phyloP scores from a whole-genome alignment of 2,329 filamentous ascomycete species.

The Fusarium nelsonii region DNA sequence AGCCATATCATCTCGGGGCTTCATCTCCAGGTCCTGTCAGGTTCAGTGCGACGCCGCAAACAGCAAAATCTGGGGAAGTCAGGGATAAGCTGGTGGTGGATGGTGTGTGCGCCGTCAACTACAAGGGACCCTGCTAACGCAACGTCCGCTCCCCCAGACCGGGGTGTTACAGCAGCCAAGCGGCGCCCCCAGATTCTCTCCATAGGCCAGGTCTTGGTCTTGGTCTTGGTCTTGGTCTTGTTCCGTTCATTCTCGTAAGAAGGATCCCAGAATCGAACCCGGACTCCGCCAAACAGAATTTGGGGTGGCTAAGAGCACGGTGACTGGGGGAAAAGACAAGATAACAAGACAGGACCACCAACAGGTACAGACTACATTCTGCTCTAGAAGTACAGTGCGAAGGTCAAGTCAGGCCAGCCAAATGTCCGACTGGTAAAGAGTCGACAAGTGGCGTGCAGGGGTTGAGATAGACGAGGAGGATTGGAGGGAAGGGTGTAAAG shows the following conservation, averaged over 20 bases:
- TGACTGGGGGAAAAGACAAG: slow-evolving; percentile 29
- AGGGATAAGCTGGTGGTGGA: slow-evolving; percentile 48
- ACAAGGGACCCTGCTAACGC: slow-evolving; percentile 46
- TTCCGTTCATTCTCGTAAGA: slow-evolving; percentile 22
- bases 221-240: neutral
- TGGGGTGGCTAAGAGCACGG: slow-evolving; percentile 45
- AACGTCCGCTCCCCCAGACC: slow-evolving; percentile 46
- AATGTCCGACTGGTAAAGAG: slow-evolving; percentile 30
- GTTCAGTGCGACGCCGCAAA: slow-evolving; percentile 27
- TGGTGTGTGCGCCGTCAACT: slow-evolving; percentile 50
- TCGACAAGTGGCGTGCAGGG: slow-evolving; percentile 42
- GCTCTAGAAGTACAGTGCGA: slow-evolving; percentile 14
- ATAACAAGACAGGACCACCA: slow-evolving; percentile 1
- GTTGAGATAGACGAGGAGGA: slow-evolving; percentile 32
- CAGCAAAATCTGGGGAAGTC: slow-evolving; percentile 53
- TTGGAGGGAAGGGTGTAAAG: slow-evolving; percentile 21
- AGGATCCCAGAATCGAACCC: slow-evolving; percentile 26
- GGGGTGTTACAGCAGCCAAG: slow-evolving; percentile 21
- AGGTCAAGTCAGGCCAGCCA: slow-evolving; percentile 4
- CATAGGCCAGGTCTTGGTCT: neutral
- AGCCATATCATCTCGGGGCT: slow-evolving; percentile 24
- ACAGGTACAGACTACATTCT: slow-evolving; percentile 4
- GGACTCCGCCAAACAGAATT: slow-evolving; percentile 46
- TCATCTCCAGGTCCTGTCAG: slow-evolving; percentile 36
- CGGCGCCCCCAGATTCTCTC: slow-evolving; percentile 34